Percentiles rank a stretch among this genome's conserved stretches.
Conservation (phyloP, 331 rosid species). For the Quercus tomentella region DNA sequence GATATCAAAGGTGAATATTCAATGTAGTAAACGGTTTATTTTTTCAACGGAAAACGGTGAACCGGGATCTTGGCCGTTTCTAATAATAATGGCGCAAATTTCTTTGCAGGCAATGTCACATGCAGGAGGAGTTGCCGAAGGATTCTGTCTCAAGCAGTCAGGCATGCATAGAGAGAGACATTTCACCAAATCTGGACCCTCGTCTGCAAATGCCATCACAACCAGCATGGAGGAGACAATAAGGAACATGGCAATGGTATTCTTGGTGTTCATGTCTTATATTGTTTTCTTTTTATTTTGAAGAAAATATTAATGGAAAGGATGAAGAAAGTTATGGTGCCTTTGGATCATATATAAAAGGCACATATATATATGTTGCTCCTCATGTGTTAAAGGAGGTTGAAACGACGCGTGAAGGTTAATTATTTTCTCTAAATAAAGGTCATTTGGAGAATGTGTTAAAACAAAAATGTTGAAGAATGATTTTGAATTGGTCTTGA, state of each 20-base stretch:
- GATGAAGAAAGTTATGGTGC: not conserved
- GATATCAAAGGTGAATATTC: too few species aligned
- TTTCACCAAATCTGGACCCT: not conserved
- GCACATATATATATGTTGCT: too few species aligned
- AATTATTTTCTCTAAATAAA: too few species aligned
- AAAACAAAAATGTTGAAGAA: too few species aligned
- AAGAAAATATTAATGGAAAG: not conserved
- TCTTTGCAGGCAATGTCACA: not conserved
- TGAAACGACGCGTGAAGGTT: too few species aligned
- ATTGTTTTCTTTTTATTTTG: not conserved
- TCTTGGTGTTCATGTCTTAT: not conserved
- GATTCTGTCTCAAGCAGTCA: not conserved
- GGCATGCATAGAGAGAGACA: not conserved
- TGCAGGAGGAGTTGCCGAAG: not conserved
- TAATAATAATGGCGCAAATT: too few species aligned
- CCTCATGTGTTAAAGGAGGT: too few species aligned
- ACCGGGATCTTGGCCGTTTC: too few species aligned
- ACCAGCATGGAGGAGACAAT: not conserved
- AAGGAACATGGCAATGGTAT: not conserved
- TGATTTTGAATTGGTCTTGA: too few species aligned
- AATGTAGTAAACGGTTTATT: too few species aligned
- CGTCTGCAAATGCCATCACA: not conserved
- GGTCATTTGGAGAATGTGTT: too few species aligned
- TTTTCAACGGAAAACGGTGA: too few species aligned
- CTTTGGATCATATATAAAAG: not conserved